A percentile compares a stretch with the other conserved stretches of the same genome.
phyloP scores from a whole-genome alignment of 495 filamentous ascomycete species.

The Aspergillus biplanus region DNA sequence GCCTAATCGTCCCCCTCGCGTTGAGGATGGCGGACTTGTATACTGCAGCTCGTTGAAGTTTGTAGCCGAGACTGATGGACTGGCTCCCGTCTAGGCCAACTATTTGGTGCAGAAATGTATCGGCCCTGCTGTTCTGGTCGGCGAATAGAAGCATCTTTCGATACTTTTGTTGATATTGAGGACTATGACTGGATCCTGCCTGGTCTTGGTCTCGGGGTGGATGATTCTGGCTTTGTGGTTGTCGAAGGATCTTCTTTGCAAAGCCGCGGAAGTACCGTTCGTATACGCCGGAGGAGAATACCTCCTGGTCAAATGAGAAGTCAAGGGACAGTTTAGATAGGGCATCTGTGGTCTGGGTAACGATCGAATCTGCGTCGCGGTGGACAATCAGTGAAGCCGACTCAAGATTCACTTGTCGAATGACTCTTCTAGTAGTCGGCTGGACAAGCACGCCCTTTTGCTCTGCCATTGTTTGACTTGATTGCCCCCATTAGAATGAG shows the following conservation, averaged over 20 bases:
- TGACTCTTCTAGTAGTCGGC: background rate
- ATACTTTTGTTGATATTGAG: too few species aligned
- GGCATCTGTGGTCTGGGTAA: background rate
- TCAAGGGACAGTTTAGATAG: background rate
- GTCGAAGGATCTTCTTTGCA: background rate
- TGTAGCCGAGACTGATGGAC: background rate
- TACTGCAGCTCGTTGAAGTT: background rate
- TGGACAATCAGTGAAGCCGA: slow-evolving; percentile 1
- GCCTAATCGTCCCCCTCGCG: background rate
- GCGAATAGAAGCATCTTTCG: background rate
- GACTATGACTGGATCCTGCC: background rate
- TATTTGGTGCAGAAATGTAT: background rate
- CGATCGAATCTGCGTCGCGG: background rate
- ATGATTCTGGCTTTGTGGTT: background rate
- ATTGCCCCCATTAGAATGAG: too few species aligned
- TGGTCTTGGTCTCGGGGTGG: background rate
- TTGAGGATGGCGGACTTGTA: background rate
- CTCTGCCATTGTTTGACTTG: background rate
- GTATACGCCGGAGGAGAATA: background rate
- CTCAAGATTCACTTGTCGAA: slow-evolving; percentile 2
- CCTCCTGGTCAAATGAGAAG: slow-evolving; percentile 1
- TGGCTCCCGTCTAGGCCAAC: background rate
- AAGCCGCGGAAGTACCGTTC: slow-evolving; percentile 2
- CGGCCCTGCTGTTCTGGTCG: background rate
- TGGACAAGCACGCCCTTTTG: background rate